Evolutionary conservation across 2,329 filamentous ascomycete genomes (phyloP).

Genomic region (Fusarium gaditjirri): DNA sequence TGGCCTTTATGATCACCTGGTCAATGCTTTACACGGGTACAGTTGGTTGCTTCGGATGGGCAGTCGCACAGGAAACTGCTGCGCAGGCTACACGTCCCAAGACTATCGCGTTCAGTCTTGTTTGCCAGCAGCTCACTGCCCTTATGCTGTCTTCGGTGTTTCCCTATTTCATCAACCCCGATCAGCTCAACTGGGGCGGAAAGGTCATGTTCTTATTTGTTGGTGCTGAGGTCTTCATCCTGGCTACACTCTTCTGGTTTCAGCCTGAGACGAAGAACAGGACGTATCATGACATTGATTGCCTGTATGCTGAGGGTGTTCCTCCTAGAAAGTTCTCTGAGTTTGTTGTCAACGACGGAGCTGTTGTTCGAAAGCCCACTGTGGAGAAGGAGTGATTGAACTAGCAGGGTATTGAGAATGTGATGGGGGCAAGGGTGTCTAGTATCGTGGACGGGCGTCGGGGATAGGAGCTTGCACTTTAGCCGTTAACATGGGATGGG

Average conservation of each 20-base stretch:
- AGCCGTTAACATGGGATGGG: too few species aligned
- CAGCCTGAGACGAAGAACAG: constrained; percentile 54
- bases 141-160: constrained; percentile 51
- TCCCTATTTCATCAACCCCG: constrained; percentile 52
- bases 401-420: neutral
- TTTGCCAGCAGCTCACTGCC: constrained; percentile 49
- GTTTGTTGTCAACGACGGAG: constrained; percentile 35
- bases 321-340: constrained; percentile 42
- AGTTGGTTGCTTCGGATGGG: constrained; percentile 46
- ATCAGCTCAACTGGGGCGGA: constrained; percentile 52
- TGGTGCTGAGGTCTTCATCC: constrained; percentile 49
- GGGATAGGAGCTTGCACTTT: neutral
- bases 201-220: constrained; percentile 53
- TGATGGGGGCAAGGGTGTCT: neutral
- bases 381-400: neutral
- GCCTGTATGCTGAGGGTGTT: constrained; percentile 40
- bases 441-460: neutral
- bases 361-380: constrained; percentile 6
- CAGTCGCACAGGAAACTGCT: constrained; percentile 45
- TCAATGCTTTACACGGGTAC: constrained; percentile 46
- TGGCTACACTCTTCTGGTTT: constrained; percentile 47
- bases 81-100: constrained; percentile 44
- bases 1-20: constrained; percentile 46
- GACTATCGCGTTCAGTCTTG: constrained; percentile 45
- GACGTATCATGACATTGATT: constrained; percentile 50